phyloP scores from a whole-genome alignment of 768 basidiomycete genomes.

The Tephrocybe sp. region DNA sequence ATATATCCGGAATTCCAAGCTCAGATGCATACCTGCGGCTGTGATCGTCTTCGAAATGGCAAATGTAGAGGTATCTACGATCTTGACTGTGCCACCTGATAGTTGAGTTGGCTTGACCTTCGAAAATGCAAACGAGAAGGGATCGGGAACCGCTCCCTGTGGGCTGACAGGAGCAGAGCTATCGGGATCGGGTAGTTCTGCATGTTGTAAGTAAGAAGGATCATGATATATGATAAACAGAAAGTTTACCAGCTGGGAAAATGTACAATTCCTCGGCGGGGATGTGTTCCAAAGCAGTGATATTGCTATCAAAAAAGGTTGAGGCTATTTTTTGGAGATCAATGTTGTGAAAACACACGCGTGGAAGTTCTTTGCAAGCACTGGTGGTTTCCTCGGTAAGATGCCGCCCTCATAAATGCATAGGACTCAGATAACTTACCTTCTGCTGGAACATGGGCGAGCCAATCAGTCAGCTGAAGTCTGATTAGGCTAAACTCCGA shows the following conservation, averaged over 20 bases:
- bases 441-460: slow-evolving; percentile 52
- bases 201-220: background rate
- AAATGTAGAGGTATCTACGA: slow-evolving; percentile 53
- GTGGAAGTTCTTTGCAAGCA: slow-evolving; percentile 53
- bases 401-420: background rate
- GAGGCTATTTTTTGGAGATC: too few relatives aligned
- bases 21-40: slow-evolving; percentile 32
- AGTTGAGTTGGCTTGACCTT: slow-evolving; percentile 40
- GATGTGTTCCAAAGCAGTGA: slow-evolving; percentile 39
- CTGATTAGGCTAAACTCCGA: background rate
- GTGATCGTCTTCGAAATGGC: slow-evolving; percentile 49
- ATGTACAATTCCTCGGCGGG: slow-evolving; percentile 49
- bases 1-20: background rate
- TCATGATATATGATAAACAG: background rate
- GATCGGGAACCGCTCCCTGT: slow-evolving; percentile 40
- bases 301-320: slow-evolving; percentile 18
- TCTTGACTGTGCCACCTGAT: slow-evolving; percentile 47
- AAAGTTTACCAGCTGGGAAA: slow-evolving; percentile 41
- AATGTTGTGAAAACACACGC: too few relatives aligned
- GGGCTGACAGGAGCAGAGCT: slow-evolving; percentile 36
- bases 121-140: slow-evolving; percentile 49
- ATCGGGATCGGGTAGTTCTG: slow-evolving; percentile 35
- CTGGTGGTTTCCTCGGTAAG: slow-evolving; percentile 18
- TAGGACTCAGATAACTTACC: slow-evolving; percentile 17
- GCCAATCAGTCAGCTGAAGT: slow-evolving; percentile 50